Percentiles rank a stretch among this genome's conserved stretches.
Conservation (phyloP, 768 basidiomycete genomes). For the Royoungia palumana region DNA sequence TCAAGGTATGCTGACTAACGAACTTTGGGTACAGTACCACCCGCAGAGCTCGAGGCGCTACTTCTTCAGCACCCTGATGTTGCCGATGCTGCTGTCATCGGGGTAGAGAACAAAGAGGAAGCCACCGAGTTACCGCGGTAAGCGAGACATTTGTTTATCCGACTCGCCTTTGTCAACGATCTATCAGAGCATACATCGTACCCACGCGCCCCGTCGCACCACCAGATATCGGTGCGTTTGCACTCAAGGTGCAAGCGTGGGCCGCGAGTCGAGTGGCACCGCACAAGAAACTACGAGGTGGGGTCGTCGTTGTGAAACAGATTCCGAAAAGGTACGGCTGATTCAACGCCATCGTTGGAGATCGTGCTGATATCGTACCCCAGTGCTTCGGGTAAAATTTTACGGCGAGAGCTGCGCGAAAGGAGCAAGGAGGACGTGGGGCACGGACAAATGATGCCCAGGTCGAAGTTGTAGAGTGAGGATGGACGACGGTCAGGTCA, state of each 20-base stretch:
- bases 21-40: conserved; percentile 53
- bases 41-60: conserved; percentile 79
- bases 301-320: conserved; percentile 54
- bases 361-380: not conserved
- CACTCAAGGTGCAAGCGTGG: conserved; percentile 59
- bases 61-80: conserved; percentile 73
- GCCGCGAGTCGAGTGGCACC: conserved; percentile 61
- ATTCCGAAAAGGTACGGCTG: conserved; percentile 29
- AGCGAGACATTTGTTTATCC: not conserved
- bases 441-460: conserved; percentile 19
- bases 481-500: too few species aligned
- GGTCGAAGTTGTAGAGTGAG: conserved; percentile 14
- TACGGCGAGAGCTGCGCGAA: conserved; percentile 73
- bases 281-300: conserved; percentile 80
- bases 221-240: conserved; percentile 34
- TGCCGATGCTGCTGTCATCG: conserved; percentile 79
- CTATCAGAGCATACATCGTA: conserved; percentile 65
- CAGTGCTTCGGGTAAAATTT: conserved; percentile 85
- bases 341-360: too few species aligned
- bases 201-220: conserved; percentile 15
- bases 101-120: conserved; percentile 59
- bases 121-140: conserved; percentile 82
- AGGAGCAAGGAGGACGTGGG: conserved; percentile 54
- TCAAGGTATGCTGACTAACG: not conserved
- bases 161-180: not conserved